Percentiles rank a stretch among this genome's conserved stretches.
These are phyloP conservation scores for Hypseocharis bilobata DNA, from an alignment of 441 rosid species.

Conservation along the genomic window DNA sequence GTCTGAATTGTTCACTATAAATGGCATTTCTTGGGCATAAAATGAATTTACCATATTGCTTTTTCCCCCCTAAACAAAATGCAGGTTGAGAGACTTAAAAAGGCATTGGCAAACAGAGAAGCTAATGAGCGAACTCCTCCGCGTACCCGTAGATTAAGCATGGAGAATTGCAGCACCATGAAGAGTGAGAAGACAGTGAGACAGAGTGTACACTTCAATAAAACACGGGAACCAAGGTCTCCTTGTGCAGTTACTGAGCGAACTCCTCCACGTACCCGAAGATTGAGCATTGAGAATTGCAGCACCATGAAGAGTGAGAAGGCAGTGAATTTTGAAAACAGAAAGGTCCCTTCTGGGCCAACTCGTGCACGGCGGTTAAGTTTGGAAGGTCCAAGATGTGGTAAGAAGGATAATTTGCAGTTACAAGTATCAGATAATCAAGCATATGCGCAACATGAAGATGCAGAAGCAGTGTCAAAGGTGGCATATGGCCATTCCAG, in stretches of 20 bases:
- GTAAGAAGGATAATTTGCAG: conserved; percentile 30
- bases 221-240: conserved; percentile 16
- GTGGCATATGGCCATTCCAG: conserved; percentile 18
- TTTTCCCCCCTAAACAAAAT: neutral
- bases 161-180: neutral
- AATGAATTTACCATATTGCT: neutral
- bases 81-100: conserved; percentile 77
- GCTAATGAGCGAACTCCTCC: conserved; percentile 10
- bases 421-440: conserved; percentile 20
- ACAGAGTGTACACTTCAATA: conserved; percentile 1
- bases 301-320: conserved; percentile 39
- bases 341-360: conserved; percentile 40
- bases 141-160: neutral
- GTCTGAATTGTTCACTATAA: neutral
- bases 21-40: neutral
- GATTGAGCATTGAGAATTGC: conserved; percentile 57
- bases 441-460: conserved; percentile 27
- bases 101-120: conserved; percentile 60
- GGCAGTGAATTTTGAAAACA: conserved; percentile 29
- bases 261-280: conserved; percentile 39
- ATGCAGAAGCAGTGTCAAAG: conserved; percentile 29
- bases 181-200: neutral
- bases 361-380: conserved; percentile 47
- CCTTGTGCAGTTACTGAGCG: conserved; percentile 19
- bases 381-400: conserved; percentile 50